These are phyloP conservation scores for Saksenaea vasiformis DNA, from an alignment of 371 early-diverging fungal genomes.

Conservation along the genomic window DNA sequence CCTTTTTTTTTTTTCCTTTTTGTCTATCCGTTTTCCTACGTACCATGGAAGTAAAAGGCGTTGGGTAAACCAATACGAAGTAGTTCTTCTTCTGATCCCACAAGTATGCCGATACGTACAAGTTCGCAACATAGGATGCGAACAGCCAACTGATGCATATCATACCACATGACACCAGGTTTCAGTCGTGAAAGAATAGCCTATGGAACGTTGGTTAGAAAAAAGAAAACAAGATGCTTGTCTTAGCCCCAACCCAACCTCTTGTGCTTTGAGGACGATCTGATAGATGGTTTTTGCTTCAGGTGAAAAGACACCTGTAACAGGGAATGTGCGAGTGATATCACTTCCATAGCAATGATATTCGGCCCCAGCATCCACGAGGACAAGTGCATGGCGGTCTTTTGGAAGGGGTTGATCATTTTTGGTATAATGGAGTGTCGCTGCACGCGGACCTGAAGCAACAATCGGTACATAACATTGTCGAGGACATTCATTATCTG, in stretches of 20 bases:
- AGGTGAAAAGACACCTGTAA: slow-evolving; percentile 71
- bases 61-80: slow-evolving; percentile 65
- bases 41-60: slow-evolving; percentile 89
- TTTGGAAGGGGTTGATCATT: slow-evolving; percentile 43
- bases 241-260: slow-evolving; percentile 31
- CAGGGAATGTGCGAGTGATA: slow-evolving; percentile 89
- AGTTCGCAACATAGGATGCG: slow-evolving; percentile 69
- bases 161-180: slow-evolving; percentile 86
- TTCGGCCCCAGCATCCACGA: slow-evolving; percentile 91
- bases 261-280: slow-evolving; percentile 83
- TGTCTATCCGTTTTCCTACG: not conserved
- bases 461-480: slow-evolving; percentile 65
- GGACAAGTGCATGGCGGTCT: slow-evolving; percentile 51
- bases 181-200: slow-evolving; percentile 58
- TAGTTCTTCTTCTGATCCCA: slow-evolving; percentile 64
- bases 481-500: slow-evolving; percentile 42
- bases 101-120: slow-evolving; percentile 66
- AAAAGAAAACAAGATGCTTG: not conserved
- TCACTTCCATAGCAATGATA: slow-evolving; percentile 83
- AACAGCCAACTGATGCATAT: slow-evolving; percentile 82
- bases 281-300: slow-evolving; percentile 80
- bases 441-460: slow-evolving; percentile 57
- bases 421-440: slow-evolving; percentile 59
- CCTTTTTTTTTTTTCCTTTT: not conserved
- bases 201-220: slow-evolving; percentile 9